Evolutionary conservation across 2,329 filamentous ascomycete genomes (phyloP).

Genomic region (Westerdykella ornata): DNA sequence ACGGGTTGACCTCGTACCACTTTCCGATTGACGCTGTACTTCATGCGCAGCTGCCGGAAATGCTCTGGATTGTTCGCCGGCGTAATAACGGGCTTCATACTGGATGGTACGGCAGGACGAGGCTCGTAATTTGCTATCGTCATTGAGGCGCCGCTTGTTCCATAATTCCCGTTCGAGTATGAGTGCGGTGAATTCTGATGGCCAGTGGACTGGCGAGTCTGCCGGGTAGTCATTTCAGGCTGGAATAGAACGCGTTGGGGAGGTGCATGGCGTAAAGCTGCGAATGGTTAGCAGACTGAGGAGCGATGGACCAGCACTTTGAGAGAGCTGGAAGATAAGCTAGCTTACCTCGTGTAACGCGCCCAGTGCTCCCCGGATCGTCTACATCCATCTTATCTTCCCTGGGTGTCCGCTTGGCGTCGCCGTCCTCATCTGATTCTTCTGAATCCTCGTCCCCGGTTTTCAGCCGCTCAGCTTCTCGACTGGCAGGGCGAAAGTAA

Average conservation of each 20-base stretch:
- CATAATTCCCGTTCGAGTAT: constrained; percentile 34
- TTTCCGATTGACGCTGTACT: constrained; percentile 42
- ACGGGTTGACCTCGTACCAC: constrained; percentile 32
- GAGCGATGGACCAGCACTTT: constrained; percentile 8
- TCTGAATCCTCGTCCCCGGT: constrained; percentile 53
- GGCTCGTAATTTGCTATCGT: constrained; percentile 66
- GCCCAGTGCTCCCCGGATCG: constrained; percentile 42
- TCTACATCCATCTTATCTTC: constrained; percentile 46
- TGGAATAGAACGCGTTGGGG: constrained; percentile 80
- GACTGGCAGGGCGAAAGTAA: constrained; percentile 50
- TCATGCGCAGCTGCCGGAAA: constrained; percentile 55
- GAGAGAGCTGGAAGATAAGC: background rate
- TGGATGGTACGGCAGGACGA: constrained; percentile 54
- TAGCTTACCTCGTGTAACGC: constrained; percentile 33
- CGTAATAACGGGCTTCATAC: constrained; percentile 66
- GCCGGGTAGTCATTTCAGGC: constrained; percentile 64
- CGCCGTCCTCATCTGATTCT: constrained; percentile 39
- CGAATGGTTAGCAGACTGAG: constrained; percentile 22
- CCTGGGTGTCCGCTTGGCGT: constrained; percentile 43
- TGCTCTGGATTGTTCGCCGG: constrained; percentile 66
- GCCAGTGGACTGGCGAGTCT: constrained; percentile 50
- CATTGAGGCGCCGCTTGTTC: constrained; percentile 42
- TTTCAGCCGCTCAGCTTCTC: constrained; percentile 42
- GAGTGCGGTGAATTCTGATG: constrained; percentile 39
- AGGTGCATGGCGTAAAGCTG: constrained; percentile 69